Percentiles rank a stretch among this genome's conserved stretches.
phyloP scores from a whole-genome alignment of 2,329 filamentous ascomycete genomes.

The Claviceps purpurea region DNA sequence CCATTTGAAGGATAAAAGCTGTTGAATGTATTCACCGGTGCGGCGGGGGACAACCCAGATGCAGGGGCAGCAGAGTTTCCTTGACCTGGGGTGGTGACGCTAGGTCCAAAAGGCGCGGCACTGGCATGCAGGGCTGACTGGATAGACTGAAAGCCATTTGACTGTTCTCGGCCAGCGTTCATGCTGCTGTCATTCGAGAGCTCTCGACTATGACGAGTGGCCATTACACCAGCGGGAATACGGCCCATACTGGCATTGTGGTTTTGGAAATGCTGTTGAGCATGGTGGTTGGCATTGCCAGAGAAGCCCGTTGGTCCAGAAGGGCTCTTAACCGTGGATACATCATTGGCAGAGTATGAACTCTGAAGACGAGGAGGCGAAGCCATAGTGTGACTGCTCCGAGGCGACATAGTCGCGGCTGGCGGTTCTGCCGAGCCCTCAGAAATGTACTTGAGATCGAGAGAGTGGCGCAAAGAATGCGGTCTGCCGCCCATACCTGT shows the following conservation, averaged over 20 bases:
- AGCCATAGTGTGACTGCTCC: slow-evolving; percentile 37
- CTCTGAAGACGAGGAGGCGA: slow-evolving; percentile 65
- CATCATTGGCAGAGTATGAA: slow-evolving; percentile 81
- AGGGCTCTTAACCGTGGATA: slow-evolving; percentile 69
- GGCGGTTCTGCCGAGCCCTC: slow-evolving; percentile 28
- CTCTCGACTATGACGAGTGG: slow-evolving; percentile 61
- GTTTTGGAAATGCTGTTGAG: slow-evolving; percentile 54
- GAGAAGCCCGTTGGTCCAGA: slow-evolving; percentile 31
- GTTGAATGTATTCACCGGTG: slow-evolving; percentile 16
- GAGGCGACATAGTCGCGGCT: slow-evolving; percentile 28
- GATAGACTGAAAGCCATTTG: slow-evolving; percentile 42
- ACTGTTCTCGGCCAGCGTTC: slow-evolving; percentile 28
- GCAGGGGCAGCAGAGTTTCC: slow-evolving; percentile 13
- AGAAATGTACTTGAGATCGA: slow-evolving; percentile 39
- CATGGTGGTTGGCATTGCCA: slow-evolving; percentile 42
- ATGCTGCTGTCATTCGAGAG: slow-evolving; percentile 39
- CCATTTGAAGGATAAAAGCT: slow-evolving; percentile 20
- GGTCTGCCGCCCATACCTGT: slow-evolving; percentile 34
- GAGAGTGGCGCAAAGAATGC: slow-evolving; percentile 41
- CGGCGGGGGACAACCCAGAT: slow-evolving; percentile 12
- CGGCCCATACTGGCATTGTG: slow-evolving; percentile 75
- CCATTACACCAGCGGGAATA: slow-evolving; percentile 53
- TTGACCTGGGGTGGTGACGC: slow-evolving; percentile 20
- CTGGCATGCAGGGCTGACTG: slow-evolving; percentile 67
- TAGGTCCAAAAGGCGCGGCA: slow-evolving; percentile 65